Evolutionary conservation across 352 stramenopile species (phyloP).

Genomic region (Phytophthora nicotianae): DNA sequence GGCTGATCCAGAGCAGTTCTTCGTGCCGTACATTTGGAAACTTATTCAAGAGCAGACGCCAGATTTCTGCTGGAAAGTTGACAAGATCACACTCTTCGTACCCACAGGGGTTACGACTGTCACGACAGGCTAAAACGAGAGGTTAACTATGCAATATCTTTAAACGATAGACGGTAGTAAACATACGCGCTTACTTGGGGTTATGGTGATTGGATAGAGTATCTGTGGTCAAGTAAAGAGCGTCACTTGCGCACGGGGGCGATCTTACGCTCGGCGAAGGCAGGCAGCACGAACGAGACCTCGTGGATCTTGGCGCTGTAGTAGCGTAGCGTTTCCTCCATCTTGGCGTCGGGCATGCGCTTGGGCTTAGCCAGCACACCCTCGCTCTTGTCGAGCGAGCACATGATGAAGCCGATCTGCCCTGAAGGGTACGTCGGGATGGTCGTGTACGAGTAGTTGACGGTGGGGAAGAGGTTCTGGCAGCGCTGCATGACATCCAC

Average conservation of each 20-base stretch:
- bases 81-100: slow-evolving; percentile 83
- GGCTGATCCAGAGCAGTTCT: slow-evolving; percentile 73
- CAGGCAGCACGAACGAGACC: slow-evolving; percentile 96
- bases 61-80: slow-evolving; percentile 79
- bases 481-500: slow-evolving; percentile 93
- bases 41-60: slow-evolving; percentile 74
- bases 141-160: background rate
- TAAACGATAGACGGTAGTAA: slow-evolving; percentile 23
- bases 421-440: slow-evolving; percentile 99
- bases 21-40: slow-evolving; percentile 81
- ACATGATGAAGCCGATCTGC: slow-evolving; percentile 98
- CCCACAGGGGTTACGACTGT: slow-evolving; percentile 29
- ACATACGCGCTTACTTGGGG: slow-evolving; percentile 15
- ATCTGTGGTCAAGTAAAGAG: slow-evolving; percentile 14
- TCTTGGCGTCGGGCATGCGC: slow-evolving; percentile 56
- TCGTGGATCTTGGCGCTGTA: slow-evolving; percentile 95
- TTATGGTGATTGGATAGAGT: slow-evolving; percentile 9
- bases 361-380: slow-evolving; percentile 72
- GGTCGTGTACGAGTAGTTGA: slow-evolving; percentile 99
- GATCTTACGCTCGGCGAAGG: slow-evolving; percentile 92
- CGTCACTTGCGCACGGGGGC: slow-evolving; percentile 77
- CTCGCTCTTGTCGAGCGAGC: slow-evolving; percentile 73
- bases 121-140: slow-evolving; percentile 19
- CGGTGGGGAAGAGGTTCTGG: slow-evolving; percentile 90
- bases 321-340: slow-evolving; percentile 90